Evolutionary conservation across 306 rosid species (phyloP), one percentile per base, ranked within the genome.

Genomic region (Astragalus glycyphyllos): DNA sequence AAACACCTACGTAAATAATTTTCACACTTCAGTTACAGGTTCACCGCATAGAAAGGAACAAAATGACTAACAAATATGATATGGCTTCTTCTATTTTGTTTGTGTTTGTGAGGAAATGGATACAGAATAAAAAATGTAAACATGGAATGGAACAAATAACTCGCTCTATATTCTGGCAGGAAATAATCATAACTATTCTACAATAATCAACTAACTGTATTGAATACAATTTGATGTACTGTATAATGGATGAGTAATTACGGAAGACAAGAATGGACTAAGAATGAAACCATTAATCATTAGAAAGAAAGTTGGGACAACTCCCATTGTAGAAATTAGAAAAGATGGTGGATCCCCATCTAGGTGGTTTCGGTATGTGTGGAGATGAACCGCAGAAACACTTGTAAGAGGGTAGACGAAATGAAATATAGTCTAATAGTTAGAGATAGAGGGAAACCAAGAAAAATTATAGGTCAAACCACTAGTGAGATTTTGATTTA

Each of bases 1-100:
- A 47, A 16, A 65, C 12, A 58, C 35, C 51, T 51, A 54, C 37
- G 15, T 54, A 71, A 65, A 38, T 14, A 71, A 48, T 13, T 37
- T 71, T 66, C 17, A 67, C 40, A 17, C 42, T 40, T 65, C 37
- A 51, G 45, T 35, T 20, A 58, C 10, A 44, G 32, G 45, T 29
- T 35, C 14, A 50, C 10, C 34, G 32, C 44, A 59, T 5, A 54
- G 32, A 38, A 59, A 65, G 11, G 45, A 40, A 26, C 38, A 12
- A 65, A n/a, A 53, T 7, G 58, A 65, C 16, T 14, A 78, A 58
- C 56, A 58, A 68, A 59, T 38, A 16, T 46, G 61, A 60, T 48
- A 77, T 13, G 44, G 42, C 5, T 77, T 17, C 57, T 42, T 42
- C 9, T 61, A 58, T 29, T n/a, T 7, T 37, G 31, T 26, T 3